Base-by-base conservation (phyloP, 805 yeast genomes). In the Kregervanrija pseudodelftensis region DNA sequence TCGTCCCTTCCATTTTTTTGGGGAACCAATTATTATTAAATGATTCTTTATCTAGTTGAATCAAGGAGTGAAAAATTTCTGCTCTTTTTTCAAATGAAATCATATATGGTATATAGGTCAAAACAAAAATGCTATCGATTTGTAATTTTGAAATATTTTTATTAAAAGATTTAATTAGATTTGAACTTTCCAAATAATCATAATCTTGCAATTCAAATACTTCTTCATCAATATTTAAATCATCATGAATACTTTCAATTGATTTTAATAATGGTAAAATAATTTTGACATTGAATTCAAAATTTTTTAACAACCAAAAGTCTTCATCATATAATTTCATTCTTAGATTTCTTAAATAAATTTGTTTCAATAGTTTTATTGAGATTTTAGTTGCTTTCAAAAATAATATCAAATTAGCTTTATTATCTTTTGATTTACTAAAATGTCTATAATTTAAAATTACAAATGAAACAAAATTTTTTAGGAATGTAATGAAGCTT, bases 61-160 rank as follows among this genome's bases (percentile, higher is more conserved):
- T 75, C 44, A 87, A 68, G 10, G 68, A 60, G 48, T 84, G 85
- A 57, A 91, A 86, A 1, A 86, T 68, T 41, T 72, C 74, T 0
- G 87, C 96, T 40, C 99, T 70, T 32, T 76, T 74, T 17, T 74
- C 72, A 60, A 91, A 91, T 0, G 86, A 79, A 7, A 91, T 70
- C 66, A 89, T 82, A 58, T 85, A 91, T 3, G 98, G 96, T 3
- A 82, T 66, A 41, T 77, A 73, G 1, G 74, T 68, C 39, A 86
- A 69, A 0, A 90, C 44, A 69, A 73, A 11, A 68, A 69, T 40
- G 79, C 68, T 5, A 81, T 59, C 58, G 5, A 49, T 38, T 15
- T 50, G 48, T 12, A 45, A 53, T 36, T 49, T 51, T 14, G 49
- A 44, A 5, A 54, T 48, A 10, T 40, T 43, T 34, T 42, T 47